Conservation (phyloP, 1,139 yeast species). For the Nakaseomyces kungkrabaensis region DNA sequence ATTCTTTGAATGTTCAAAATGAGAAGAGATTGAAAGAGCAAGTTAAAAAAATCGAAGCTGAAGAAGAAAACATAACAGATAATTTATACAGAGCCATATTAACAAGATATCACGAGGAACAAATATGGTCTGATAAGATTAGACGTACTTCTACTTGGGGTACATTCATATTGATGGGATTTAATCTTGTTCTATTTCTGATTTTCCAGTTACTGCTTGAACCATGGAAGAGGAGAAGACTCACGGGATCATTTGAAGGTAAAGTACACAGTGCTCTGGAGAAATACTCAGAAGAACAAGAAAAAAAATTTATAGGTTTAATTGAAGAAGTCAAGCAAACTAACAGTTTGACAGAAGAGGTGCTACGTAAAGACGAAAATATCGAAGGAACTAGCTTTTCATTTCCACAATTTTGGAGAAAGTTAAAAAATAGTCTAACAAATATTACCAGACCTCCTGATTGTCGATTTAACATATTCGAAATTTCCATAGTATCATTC, state of each 20-base stretch:
- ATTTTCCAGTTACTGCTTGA: slow-evolving; percentile 81
- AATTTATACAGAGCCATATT: slow-evolving; percentile 68
- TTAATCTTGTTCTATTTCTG: slow-evolving; percentile 67
- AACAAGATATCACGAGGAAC: slow-evolving; percentile 91
- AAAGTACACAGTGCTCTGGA: slow-evolving; percentile 54
- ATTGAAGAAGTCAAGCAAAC: not conserved
- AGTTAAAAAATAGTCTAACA: not conserved
- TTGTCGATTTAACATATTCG: not conserved
- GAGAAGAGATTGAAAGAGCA: slow-evolving; percentile 46
- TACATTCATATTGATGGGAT: slow-evolving; percentile 81
- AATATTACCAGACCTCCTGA: not conserved
- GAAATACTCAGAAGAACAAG: slow-evolving; percentile 25
- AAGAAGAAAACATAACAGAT: slow-evolving; percentile 62
- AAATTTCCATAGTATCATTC: not conserved
- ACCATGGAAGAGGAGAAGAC: slow-evolving; percentile 81
- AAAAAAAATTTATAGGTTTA: not conserved
- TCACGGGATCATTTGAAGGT: slow-evolving; percentile 75
- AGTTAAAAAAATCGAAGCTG: slow-evolving; percentile 49
- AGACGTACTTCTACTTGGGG: slow-evolving; percentile 96
- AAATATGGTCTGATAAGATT: slow-evolving; percentile 95
- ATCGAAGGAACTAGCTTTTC: not conserved
- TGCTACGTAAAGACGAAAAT: not conserved
- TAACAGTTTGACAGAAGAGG: not conserved
- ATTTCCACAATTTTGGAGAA: not conserved
- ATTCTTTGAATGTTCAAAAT: slow-evolving; percentile 60